Conservation (phyloP, 139 green algal genomes). For the Coelastrella sp. region DNA sequence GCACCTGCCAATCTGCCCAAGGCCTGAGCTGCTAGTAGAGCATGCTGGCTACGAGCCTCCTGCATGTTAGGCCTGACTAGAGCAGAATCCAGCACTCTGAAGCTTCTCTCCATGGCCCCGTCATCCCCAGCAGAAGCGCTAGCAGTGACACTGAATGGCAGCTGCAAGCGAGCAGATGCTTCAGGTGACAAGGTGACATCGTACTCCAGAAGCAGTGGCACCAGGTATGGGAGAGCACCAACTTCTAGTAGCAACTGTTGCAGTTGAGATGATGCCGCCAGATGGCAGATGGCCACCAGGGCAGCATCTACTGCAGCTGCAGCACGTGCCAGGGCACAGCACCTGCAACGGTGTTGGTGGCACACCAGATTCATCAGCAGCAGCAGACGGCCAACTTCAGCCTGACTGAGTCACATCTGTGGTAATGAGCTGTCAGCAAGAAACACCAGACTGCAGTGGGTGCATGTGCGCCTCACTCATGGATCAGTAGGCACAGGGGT, state of each 20-base stretch:
- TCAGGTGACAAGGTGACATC: conserved; percentile 75
- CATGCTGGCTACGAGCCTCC: conserved; percentile 78
- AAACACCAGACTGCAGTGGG: too few relatives aligned
- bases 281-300: conserved; percentile 69
- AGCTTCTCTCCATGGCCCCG: neutral
- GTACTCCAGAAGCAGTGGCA: conserved; percentile 86
- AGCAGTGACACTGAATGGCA: conserved; percentile 44
- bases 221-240: conserved; percentile 71
- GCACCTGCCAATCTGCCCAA: conserved; percentile 71
- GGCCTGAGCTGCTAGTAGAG: conserved; percentile 79
- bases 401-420: too few relatives aligned
- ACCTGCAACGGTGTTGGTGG: conserved; percentile 6
- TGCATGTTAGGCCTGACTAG: conserved; percentile 68
- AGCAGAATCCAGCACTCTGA: conserved; percentile 36
- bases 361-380: neutral
- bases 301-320: conserved; percentile 81
- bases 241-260: conserved; percentile 71
- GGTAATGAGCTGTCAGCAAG: too few relatives aligned
- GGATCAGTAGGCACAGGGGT: too few relatives aligned
- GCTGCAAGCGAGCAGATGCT: conserved; percentile 29
- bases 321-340: conserved; percentile 66
- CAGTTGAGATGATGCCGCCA: conserved; percentile 63
- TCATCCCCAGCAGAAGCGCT: neutral
- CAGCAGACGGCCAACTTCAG: too few relatives aligned
- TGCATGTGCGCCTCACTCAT: too few relatives aligned